These are phyloP conservation scores for Cystofilobasidium ferigula DNA, from an alignment of 768 basidiomycete genomes.

Conservation along the genomic window DNA sequence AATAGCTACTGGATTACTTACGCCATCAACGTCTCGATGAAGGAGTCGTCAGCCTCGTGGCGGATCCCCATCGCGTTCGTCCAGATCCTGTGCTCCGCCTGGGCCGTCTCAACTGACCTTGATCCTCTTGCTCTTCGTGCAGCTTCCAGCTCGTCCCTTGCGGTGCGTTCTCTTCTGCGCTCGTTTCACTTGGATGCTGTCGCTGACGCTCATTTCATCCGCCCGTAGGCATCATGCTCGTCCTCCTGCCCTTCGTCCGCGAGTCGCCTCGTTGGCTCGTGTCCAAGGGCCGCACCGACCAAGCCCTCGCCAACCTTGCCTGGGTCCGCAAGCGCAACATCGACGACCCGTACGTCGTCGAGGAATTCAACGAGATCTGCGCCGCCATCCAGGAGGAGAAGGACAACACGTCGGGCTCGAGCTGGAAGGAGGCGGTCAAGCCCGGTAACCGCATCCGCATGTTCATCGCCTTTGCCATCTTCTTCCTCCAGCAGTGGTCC, in stretches of 20 bases:
- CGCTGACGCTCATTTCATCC: background rate
- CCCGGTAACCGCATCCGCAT: constrained; percentile 67
- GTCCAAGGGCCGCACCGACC: constrained; percentile 35
- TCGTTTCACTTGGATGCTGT: background rate
- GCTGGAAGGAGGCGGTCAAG: constrained; percentile 47
- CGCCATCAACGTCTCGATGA: constrained; percentile 19
- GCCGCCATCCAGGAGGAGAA: constrained; percentile 66
- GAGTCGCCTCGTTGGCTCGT: constrained; percentile 39
- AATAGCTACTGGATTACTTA: constrained; percentile 23
- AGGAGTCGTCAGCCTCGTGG: constrained; percentile 16
- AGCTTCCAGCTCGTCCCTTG: constrained; percentile 40
- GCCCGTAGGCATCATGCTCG: constrained; percentile 39
- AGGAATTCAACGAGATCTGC: constrained; percentile 54
- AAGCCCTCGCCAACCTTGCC: constrained; percentile 45
- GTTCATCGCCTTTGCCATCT: constrained; percentile 70
- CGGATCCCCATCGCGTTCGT: constrained; percentile 32
- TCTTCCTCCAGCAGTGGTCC: constrained; percentile 72
- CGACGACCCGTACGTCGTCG: constrained; percentile 37
- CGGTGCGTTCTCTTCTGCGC: background rate
- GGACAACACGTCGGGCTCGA: constrained; percentile 53
- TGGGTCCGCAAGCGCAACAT: constrained; percentile 38
- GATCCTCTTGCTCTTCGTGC: no score
- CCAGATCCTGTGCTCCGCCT: no score
- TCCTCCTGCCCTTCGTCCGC: constrained; percentile 29
- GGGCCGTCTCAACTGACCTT: no score